Percentiles rank a stretch among this genome's conserved stretches.
Conservation (phyloP, 1,284 basidiomycete genomes). For the Gomphus bonarii region DNA sequence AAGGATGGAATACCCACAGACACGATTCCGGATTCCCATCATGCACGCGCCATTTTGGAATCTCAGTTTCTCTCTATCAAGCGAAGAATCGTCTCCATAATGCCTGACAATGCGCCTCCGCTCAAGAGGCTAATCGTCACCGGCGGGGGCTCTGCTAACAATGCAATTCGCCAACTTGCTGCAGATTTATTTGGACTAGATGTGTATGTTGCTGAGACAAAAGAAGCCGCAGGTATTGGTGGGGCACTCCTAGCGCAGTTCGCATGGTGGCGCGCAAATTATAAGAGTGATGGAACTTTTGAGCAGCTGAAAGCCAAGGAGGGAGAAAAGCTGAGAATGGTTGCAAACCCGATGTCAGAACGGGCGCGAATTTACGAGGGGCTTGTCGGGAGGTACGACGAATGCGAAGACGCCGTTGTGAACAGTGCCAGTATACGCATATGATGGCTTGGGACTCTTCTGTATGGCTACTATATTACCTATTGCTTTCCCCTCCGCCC, state of each 20-base stretch:
- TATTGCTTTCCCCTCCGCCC: no score
- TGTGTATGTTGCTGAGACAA: constrained; percentile 56
- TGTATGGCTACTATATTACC: background rate
- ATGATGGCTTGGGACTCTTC: background rate
- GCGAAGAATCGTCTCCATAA: constrained; percentile 56
- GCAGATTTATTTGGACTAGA: constrained; percentile 73
- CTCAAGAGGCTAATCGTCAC: constrained; percentile 67
- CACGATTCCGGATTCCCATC: constrained; percentile 36
- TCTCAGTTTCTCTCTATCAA: constrained; percentile 78
- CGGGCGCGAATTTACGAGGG: constrained; percentile 23
- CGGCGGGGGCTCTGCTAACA: constrained; percentile 74
- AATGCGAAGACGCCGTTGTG: constrained; percentile 37
- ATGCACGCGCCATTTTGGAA: constrained; percentile 78
- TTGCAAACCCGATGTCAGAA: constrained; percentile 44
- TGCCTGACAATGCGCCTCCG: constrained; percentile 45
- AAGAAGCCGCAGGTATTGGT: constrained; percentile 15
- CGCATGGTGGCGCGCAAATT: constrained; percentile 50
- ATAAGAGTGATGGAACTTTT: constrained; percentile 38
- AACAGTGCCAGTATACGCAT: background rate
- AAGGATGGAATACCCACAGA: constrained; percentile 23
- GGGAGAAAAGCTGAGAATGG: constrained; percentile 39
- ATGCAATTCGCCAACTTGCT: constrained; percentile 62
- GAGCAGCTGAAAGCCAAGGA: constrained; percentile 50
- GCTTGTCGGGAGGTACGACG: constrained; percentile 29
- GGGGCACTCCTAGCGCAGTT: constrained; percentile 40